These are phyloP conservation scores for Cyclanthera cordifolia DNA, from an alignment of 306 rosid genomes.

Conservation along the genomic window DNA sequence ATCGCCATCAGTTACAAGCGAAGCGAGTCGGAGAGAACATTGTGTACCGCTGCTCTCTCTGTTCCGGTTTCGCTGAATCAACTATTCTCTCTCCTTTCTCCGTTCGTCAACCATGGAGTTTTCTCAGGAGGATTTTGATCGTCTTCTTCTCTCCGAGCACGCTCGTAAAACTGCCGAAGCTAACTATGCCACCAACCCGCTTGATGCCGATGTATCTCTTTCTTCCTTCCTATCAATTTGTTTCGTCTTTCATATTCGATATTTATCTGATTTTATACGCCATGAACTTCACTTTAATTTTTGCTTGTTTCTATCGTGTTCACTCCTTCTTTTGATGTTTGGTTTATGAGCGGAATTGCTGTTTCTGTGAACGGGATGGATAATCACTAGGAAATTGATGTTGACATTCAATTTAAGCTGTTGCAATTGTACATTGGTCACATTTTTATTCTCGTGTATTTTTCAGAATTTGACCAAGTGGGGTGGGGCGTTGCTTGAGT, in stretches of 20 bases:
- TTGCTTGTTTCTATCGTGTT: not conserved
- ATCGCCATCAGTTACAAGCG: no score
- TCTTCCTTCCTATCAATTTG: not conserved
- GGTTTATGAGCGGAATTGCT: not conserved
- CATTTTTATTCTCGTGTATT: not conserved
- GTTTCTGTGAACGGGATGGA: not conserved
- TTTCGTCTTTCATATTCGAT: not conserved
- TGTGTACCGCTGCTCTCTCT: not conserved
- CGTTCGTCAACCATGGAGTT: slow-evolving; percentile 39
- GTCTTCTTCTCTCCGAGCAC: slow-evolving; percentile 42
- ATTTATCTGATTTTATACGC: not conserved
- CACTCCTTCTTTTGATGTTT: not conserved
- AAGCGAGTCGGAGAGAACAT: not conserved
- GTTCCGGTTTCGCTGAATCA: not conserved
- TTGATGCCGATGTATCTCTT: slow-evolving; percentile 44
- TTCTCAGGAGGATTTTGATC: slow-evolving; percentile 46
- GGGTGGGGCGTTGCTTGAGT: slow-evolving; percentile 70
- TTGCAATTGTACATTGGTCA: not conserved
- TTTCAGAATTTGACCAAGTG: slow-evolving; percentile 61
- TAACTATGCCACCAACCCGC: slow-evolving; percentile 45
- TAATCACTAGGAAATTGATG: not conserved
- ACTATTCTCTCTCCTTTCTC: not conserved
- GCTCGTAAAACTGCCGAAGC: slow-evolving; percentile 49
- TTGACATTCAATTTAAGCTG: not conserved
- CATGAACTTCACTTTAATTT: not conserved